Evolutionary conservation across 2,329 filamentous ascomycete species (phyloP), one percentile per base, ranked within the genome.

Genomic region (Alternaria triticina): DNA sequence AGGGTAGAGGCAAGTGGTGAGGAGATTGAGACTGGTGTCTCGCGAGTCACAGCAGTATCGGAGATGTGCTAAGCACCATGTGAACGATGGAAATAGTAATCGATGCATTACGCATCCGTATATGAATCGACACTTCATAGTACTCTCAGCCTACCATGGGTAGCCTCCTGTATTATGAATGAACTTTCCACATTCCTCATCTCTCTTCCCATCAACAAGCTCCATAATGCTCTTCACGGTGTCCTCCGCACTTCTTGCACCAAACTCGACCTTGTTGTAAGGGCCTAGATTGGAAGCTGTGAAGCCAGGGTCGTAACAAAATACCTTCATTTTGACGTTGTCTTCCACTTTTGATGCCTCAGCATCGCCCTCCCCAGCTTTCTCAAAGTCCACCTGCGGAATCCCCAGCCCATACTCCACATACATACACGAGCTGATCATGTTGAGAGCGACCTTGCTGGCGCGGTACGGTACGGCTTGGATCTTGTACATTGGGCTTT

Each of bases 371-470:
- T 30, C 5, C 15, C 45, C 59, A 10, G 23, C 13, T 4, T 61
- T 63, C 10, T 51, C 36, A 6, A 54, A 44, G 25, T 68, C 63
- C 5, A 45, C 30, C 30, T 70, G 67, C 28, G 64, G 55, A 15
- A 70, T 12, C 2, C 62, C 65, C 11, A 66, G 33, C 0, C 70
- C 75, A 54, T 72, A 77, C 63, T 80, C 74, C 5, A 74, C 72
- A 28, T 65, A 64, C 52, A 80, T 69, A 50, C 71, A 76, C 11
- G 74, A 72, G 9, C 71, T 74, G 12, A 82, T 59, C 79, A 82
- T 82, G 43, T 81, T 81, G 64, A 81, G 59, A 2, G 81, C 81
- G 5, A 78, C 72, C 63, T 82, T 82, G 27, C 74, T 78, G 0
- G 76, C 72, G 5, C 77, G 73, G 54, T 82, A 82, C 20, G 72